These are phyloP conservation scores for Dimocarpus longan DNA, from an alignment of 345 rosid species.

Conservation along the genomic window DNA sequence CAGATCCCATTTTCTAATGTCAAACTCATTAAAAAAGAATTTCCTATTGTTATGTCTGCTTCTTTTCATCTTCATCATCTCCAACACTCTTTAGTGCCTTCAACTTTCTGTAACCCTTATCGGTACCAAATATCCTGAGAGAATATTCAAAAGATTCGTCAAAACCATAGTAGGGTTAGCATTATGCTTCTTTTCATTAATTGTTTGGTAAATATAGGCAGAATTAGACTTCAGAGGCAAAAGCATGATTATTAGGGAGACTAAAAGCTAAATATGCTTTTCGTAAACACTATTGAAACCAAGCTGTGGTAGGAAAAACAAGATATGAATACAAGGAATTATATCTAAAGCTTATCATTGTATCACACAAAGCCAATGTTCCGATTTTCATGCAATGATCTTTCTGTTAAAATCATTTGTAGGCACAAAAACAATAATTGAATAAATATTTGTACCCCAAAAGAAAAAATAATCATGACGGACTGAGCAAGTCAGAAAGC, in stretches of 20 bases:
- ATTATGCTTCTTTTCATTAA: not conserved
- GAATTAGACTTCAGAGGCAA: not conserved
- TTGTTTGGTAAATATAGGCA: not conserved
- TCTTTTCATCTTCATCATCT: conserved; percentile 33
- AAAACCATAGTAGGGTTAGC: not conserved
- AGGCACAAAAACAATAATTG: not conserved
- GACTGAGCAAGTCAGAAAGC: not conserved
- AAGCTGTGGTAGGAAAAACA: too few species aligned
- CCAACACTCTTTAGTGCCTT: conserved; percentile 61
- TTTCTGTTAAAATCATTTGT: too few species aligned
- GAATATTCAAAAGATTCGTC: conserved; percentile 5
- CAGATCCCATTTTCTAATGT: conserved; percentile 31
- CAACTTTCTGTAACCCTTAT: conserved; percentile 88
- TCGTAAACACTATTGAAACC: not conserved
- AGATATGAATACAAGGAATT: not conserved
- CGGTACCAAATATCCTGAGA: conserved; percentile 92
- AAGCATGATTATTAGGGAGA: not conserved
- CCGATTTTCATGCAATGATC: too few species aligned
- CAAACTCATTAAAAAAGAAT: conserved; percentile 28
- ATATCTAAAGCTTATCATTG: not conserved
- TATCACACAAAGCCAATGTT: not conserved
- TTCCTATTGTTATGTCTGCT: conserved; percentile 34
- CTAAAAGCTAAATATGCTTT: not conserved
- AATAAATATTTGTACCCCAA: not conserved
- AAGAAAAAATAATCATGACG: not conserved